A percentile compares a stretch with the other conserved stretches of the same genome.
phyloP scores from a whole-genome alignment of 768 basidiomycete species.

The Hemileccinum impolitum region DNA sequence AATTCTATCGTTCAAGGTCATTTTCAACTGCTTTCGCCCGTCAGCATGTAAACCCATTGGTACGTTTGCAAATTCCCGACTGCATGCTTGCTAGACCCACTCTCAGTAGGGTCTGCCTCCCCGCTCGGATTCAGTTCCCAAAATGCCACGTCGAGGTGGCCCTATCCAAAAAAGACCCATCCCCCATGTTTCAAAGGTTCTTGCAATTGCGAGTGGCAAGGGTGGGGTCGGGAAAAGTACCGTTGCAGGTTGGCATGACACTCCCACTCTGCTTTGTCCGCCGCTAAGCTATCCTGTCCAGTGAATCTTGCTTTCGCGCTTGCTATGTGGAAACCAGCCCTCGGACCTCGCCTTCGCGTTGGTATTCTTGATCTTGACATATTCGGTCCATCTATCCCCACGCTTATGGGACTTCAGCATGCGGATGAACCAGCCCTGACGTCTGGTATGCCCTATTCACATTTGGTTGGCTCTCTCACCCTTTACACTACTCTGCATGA shows the following conservation, averaged over 20 bases:
- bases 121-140: constrained; percentile 42
- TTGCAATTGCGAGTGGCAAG: constrained; percentile 89
- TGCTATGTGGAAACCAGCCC: constrained; percentile 40
- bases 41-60: constrained; percentile 57
- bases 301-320: constrained; percentile 82
- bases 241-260: constrained; percentile 62
- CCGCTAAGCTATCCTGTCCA: constrained; percentile 31
- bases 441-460: constrained; percentile 42
- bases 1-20: constrained; percentile 1
- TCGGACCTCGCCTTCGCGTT: constrained; percentile 52
- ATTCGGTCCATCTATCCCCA: constrained; percentile 93
- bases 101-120: constrained; percentile 33
- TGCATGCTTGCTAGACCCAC: constrained; percentile 11
- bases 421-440: constrained; percentile 78
- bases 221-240: constrained; percentile 97
- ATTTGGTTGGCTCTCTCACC: background rate
- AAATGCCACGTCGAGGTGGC: constrained; percentile 57
- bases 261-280: background rate
- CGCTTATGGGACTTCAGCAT: constrained; percentile 83
- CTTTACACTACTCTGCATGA: background rate
- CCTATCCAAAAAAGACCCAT: constrained; percentile 54
- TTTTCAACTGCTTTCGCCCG: constrained; percentile 15
- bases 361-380: constrained; percentile 94
- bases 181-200: constrained; percentile 72
- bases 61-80: constrained; percentile 23